Evolutionary conservation across 1,284 basidiomycete genomes (phyloP).

Genomic region (Puccinia hordei): DNA sequence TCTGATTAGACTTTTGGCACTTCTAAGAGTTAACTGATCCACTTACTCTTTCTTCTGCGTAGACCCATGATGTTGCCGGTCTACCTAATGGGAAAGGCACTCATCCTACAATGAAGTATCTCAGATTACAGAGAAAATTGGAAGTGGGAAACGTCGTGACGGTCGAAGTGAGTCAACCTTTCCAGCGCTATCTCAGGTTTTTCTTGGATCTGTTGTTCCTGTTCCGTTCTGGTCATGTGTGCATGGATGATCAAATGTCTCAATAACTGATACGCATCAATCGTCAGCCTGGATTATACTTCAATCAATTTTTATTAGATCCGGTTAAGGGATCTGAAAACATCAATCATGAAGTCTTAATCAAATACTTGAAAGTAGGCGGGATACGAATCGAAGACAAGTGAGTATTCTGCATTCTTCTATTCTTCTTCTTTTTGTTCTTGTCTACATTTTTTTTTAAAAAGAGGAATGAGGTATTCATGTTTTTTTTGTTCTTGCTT

Average conservation of each 20-base stretch:
- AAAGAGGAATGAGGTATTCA: not conserved
- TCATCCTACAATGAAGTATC: slow-evolving; percentile 38
- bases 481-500: too few relatives aligned
- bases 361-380: slow-evolving; percentile 37
- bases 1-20: not conserved
- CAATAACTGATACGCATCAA: not conserved
- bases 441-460: not conserved
- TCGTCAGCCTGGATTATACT: slow-evolving; percentile 38
- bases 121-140: slow-evolving; percentile 31
- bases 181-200: not conserved
- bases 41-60: not conserved
- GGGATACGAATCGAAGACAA: slow-evolving; percentile 45
- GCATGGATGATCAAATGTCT: not conserved
- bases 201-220: not conserved
- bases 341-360: slow-evolving; percentile 35
- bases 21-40: not conserved
- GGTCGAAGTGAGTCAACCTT: slow-evolving; percentile 17
- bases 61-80: slow-evolving; percentile 43
- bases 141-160: slow-evolving; percentile 43
- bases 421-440: too few relatives aligned
- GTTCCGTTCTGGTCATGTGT: not conserved
- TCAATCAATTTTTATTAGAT: slow-evolving; percentile 37
- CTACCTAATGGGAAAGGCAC: slow-evolving; percentile 31
- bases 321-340: slow-evolving; percentile 33
- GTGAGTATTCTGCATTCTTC: not conserved